Base-by-base conservation (phyloP, 2,329 filamentous ascomycete genomes). In the Ophiostoma ips region DNA sequence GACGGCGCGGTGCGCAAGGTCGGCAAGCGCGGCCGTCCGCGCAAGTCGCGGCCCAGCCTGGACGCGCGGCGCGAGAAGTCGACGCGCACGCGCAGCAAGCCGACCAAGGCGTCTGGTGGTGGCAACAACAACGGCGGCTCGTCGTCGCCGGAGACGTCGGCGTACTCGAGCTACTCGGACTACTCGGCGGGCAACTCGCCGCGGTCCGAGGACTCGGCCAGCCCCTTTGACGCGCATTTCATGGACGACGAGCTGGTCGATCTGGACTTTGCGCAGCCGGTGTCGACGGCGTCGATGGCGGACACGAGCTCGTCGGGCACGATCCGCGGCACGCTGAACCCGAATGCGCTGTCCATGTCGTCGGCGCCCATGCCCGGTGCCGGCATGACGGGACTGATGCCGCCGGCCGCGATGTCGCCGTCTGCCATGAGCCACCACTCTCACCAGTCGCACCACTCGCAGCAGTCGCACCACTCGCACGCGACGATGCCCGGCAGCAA, bases 1-100 rank as follows among this genome's bases (percentile, higher is more conserved):
- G 87, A 94, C 55, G 89, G 89, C 36, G 69, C 77, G 13, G 75
- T 77, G 7, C 69, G 75, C 46, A 79, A 78, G 61, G 68, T 72
- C 7, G 76, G 75, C 40, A 79, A 79, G 67, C 71, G 76, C n/a
- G 79, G 79, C 9, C 69, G 79, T 16, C 79, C 79, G 6, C 72
- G 77, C 55, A 83, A 83, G 69, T 69, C 73, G 55, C 65, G 77
- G 7, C 77, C 77, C 0, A 75, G 79, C 44, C 65, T 74, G 60
- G 73, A 76, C 5, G 65, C 75, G 46, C 71, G 77, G 9, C 63
- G 72, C 49, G 72, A 77, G 2, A 81, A 81, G 64, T 70, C 75
- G n/a, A 63, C 71, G 1, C 66, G 70, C 44, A 78, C 75, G 0
- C 67, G 76, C 41, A 67, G 63, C 58, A 79, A 76, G 67, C 77